Evolutionary conservation across 2,329 filamentous ascomycete species (phyloP), one percentile per base, ranked within the genome.

Genomic region (Xylaria digitata): DNA sequence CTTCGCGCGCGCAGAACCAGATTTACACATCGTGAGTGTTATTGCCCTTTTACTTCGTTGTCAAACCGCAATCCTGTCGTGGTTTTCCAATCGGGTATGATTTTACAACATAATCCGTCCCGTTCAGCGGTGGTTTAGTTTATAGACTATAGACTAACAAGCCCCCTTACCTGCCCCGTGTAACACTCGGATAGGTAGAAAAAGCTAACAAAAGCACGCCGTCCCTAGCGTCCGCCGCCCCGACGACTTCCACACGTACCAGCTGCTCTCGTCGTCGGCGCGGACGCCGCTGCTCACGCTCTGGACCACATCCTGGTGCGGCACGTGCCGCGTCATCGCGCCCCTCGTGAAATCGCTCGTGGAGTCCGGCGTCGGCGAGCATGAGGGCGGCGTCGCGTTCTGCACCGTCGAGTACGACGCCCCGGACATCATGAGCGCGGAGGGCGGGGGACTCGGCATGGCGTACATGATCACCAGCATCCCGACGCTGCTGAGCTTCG

Each of bases 221-320:
- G 63, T 42, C 17, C 9, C 15, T 61, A 89, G 87, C 43, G 83
- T 89, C 71, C 86, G 86, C 69, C 82, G 82, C 55, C 80, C 82
- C 52, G 81, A 85, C 71, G 83, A 86, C 68, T 84, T 89, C 75
- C 77, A 83, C 73, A 86, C 83, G 19, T 85, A 87, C 77, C 81
- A 87, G 63, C 80, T 84, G n/a, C 79, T 87, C 58, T 86, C 85
- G 2, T 82, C 84, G 2, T 85, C 85, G 6, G 80, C 85, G 6
- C 81, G 83, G 49, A 82, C 78, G 2, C 87, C 87, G 2, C 82
- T 89, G n/a, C 74, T 89, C 62, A 88, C 86, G 1, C 78, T 89
- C 46, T 90, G 87, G 87, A 87, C 86, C 0, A 82, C 87, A 0
- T 85, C 85, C 7, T 89, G 83, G 79, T 89, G 87, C 75, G 77